A percentile compares a stretch with the other conserved stretches of the same genome.
These are phyloP conservation scores for Gaultheria prostrata DNA, from an alignment of 148 eudicot genomes.

Conservation along the genomic window DNA sequence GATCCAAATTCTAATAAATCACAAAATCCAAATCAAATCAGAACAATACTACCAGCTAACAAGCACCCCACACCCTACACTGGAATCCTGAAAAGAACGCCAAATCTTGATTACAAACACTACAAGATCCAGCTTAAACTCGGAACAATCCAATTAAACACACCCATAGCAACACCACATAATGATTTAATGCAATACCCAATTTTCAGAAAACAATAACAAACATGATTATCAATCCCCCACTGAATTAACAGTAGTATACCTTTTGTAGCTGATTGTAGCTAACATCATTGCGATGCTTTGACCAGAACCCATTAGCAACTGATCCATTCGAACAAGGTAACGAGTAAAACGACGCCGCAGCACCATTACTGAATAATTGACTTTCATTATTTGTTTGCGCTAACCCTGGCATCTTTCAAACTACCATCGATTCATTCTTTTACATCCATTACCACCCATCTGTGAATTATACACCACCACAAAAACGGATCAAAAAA, in stretches of 20 bases:
- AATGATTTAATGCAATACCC: not conserved
- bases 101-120: not conserved
- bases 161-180: not conserved
- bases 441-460: slow-evolving; percentile 20
- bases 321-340: slow-evolving; percentile 59
- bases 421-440: slow-evolving; percentile 26
- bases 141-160: not conserved
- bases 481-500: slow-evolving; percentile 18
- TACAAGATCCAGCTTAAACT: slow-evolving; percentile 19
- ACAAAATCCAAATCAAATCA: slow-evolving; percentile 17
- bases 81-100: slow-evolving; percentile 20
- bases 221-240: not conserved
- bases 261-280: slow-evolving; percentile 69
- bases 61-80: not conserved
- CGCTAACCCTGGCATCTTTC: slow-evolving; percentile 74
- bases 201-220: not conserved
- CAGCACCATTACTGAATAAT: slow-evolving; percentile 37
- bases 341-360: slow-evolving; percentile 35
- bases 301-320: slow-evolving; percentile 78
- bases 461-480: slow-evolving; percentile 11
- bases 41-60: not conserved
- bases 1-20: slow-evolving; percentile 24
- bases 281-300: slow-evolving; percentile 66
- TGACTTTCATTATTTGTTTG: slow-evolving; percentile 50
- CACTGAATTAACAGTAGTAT: not conserved